Conservation (phyloP, 345 rosid species). For the Pistacia atlantica region DNA sequence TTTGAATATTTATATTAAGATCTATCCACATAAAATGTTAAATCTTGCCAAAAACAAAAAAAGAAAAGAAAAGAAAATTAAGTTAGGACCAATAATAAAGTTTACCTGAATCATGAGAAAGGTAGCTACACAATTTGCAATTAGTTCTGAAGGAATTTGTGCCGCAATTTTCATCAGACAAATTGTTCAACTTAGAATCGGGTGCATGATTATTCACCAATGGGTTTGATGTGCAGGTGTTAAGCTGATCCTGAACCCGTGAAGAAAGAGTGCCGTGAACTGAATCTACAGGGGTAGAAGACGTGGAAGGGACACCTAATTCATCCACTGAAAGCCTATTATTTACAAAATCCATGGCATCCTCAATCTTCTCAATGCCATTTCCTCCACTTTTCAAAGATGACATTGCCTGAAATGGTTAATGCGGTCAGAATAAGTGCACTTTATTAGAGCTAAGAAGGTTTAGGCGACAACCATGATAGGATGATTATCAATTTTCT, state of each 20-base stretch:
- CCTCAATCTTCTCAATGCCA: conserved; percentile 51
- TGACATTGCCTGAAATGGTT: conserved; percentile 56
- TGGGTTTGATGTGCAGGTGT: conserved; percentile 31
- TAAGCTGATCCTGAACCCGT: conserved; percentile 39
- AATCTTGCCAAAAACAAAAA: background rate
- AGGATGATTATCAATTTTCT: background rate
- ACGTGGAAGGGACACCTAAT: conserved; percentile 19
- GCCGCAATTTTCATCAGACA: conserved; percentile 36
- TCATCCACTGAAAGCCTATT: conserved; percentile 50
- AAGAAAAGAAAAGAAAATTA: background rate
- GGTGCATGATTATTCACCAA: conserved; percentile 30
- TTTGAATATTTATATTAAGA: background rate
- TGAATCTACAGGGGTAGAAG: conserved; percentile 35
- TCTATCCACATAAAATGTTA: background rate
- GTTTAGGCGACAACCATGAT: background rate
- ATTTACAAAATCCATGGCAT: conserved; percentile 65
- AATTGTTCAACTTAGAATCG: conserved; percentile 35
- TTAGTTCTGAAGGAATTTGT: conserved; percentile 62
- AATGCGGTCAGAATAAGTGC: conserved; percentile 1
- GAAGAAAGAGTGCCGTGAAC: conserved; percentile 29
- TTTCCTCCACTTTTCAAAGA: conserved; percentile 43
- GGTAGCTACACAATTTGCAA: conserved; percentile 69
- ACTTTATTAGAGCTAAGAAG: background rate
- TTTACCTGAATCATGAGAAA: conserved; percentile 81
- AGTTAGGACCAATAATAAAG: background rate